Evolutionary conservation across 2,329 filamentous ascomycete species (phyloP), one percentile per base, ranked within the genome.

Genomic region (Dothidotthia symphoricarpi): DNA sequence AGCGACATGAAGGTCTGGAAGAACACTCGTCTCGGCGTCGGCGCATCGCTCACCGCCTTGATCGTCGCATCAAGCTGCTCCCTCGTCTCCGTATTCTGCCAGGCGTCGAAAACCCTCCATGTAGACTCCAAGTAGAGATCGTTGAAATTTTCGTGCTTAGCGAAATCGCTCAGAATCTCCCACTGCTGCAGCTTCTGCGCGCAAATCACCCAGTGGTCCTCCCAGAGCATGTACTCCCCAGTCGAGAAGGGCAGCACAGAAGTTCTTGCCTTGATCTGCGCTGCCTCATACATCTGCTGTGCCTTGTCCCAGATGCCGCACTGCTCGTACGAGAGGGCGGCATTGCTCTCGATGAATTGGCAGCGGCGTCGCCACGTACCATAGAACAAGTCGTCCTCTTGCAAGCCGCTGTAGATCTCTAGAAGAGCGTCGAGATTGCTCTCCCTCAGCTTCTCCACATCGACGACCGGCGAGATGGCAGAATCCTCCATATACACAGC

Each of bases 291-390:
- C 72, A 96, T 85, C 59, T 87, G 86, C 69, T 98, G 94, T 1
- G 94, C 90, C 69, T 97, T 97, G 58, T 98, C 93, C 94, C 93
- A 98, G 80, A 97, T 95, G 31, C 93, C 93, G 56, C 95, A 95
- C 64, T 99, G 94, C 70, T 99, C 94, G 55, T 96, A 98, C 0
- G 93, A 98, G 6, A 99, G 74, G 1, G 90, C 93, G 11, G 93
- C 88, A 61, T 98, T 99, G 7, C 90, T 97, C 72, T 98, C 94
- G 5, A 98, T 86, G 60, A 95, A 98, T 51, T 95, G 88, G 64
- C 90, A 95, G 30, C 93, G 83, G 39, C 93, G 82, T 42, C 93
- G 83, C 93, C 93, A 98, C 0, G 90, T 94, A 7, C 93, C 93
- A 50, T 98, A 97, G 66, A 97, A 99, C 31, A 98, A 75, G 63